These are phyloP conservation scores for Rhododendron ferrugineum DNA, from an alignment of 148 eudicot genomes.

Conservation along the genomic window DNA sequence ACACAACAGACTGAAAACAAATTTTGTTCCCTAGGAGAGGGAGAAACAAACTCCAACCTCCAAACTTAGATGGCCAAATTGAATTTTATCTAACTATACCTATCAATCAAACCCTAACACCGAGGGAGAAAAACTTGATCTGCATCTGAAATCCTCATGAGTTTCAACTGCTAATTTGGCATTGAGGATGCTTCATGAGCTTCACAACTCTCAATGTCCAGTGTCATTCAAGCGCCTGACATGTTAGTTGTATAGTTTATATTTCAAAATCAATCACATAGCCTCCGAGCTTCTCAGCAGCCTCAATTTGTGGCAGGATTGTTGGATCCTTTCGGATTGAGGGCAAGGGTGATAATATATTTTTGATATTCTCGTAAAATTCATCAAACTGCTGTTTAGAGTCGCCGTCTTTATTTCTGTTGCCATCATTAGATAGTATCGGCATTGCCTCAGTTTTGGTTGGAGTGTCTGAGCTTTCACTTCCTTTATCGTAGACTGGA, in stretches of 20 bases:
- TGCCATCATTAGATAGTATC: background rate
- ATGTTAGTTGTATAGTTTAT: background rate
- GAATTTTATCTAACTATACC: background rate
- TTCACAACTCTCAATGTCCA: background rate
- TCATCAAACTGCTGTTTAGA: background rate
- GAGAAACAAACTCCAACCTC: background rate
- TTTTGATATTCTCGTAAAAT: background rate
- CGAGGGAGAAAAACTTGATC: background rate
- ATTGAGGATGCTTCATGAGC: background rate
- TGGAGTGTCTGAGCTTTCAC: slow-evolving; percentile 5
- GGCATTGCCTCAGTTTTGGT: slow-evolving; percentile 8
- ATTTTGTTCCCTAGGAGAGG: background rate
- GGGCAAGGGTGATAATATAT: background rate
- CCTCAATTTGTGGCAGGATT: slow-evolving; percentile 15
- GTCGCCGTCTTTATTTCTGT: background rate
- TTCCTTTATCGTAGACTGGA: background rate
- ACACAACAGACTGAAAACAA: background rate
- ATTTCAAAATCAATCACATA: slow-evolving; percentile 21
- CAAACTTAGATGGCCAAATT: background rate
- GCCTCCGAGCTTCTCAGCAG: slow-evolving; percentile 22
- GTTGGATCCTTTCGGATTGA: slow-evolving; percentile 4
- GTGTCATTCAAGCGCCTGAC: background rate
- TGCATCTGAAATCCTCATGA: background rate
- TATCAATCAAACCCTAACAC: too few relatives aligned
- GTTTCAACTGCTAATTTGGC: background rate